phyloP scores from a whole-genome alignment of 2,329 filamentous ascomycete genomes.

The Herpomyces periplanetae region DNA sequence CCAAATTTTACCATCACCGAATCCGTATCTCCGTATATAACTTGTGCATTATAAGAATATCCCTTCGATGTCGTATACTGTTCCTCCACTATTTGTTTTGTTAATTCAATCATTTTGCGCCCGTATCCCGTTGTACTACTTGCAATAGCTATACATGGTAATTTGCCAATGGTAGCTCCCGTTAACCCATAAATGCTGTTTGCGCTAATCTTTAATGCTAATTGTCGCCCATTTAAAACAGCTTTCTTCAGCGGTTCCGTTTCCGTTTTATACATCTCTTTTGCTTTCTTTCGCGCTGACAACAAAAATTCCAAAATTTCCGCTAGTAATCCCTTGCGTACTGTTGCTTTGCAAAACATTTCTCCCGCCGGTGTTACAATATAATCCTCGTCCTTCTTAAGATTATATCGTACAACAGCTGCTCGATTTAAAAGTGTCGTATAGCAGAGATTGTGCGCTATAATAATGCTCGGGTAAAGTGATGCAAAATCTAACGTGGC shows the following conservation, averaged over 20 bases:
- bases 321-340: constrained; percentile 59
- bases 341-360: constrained; percentile 51
- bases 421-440: constrained; percentile 55
- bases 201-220: constrained; percentile 79
- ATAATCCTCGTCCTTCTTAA: constrained; percentile 72
- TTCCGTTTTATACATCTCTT: constrained; percentile 50
- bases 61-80: constrained; percentile 74
- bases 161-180: constrained; percentile 71
- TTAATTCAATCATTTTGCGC: constrained; percentile 94
- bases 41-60: constrained; percentile 68
- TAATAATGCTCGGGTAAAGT: constrained; percentile 91
- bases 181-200: constrained; percentile 95
- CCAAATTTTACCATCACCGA: constrained; percentile 99
- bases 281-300: constrained; percentile 67
- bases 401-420: constrained; percentile 27
- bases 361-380: constrained; percentile 84
- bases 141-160: constrained; percentile 74
- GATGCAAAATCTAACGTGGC: constrained; percentile 95
- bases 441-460: constrained; percentile 92
- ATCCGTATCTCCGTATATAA: constrained; percentile 95
- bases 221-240: constrained; percentile 75
- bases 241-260: constrained; percentile 93
- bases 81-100: constrained; percentile 69
- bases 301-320: constrained; percentile 87
- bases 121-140: constrained; percentile 91